Conservation (phyloP, 2,329 filamentous ascomycete genomes). For the Penicillium sp. region DNA sequence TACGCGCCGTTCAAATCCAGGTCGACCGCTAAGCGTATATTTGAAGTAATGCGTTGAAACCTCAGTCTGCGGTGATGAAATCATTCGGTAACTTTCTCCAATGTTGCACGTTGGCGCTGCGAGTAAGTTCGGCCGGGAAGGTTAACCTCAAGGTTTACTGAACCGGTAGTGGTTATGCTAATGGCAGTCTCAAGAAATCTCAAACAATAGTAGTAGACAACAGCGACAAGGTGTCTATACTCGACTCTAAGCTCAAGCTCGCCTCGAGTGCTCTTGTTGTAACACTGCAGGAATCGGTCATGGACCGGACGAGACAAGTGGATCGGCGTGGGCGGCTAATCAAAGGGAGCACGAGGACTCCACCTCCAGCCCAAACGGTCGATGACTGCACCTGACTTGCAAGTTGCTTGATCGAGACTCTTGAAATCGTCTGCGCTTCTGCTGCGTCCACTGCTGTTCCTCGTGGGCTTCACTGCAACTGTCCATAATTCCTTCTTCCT, state of each 20-base stretch:
- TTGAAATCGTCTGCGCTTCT: constrained; percentile 15
- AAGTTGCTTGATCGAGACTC: constrained; percentile 7
- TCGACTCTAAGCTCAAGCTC: neutral
- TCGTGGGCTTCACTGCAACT: constrained; percentile 9
- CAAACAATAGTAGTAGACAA: neutral
- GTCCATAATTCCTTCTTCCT: constrained; percentile 11
- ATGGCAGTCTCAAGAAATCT: neutral
- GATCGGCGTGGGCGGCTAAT: neutral
- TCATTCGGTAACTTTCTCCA: neutral
- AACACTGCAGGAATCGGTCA: neutral
- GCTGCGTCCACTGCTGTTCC: constrained; percentile 4
- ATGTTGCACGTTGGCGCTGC: too few relatives aligned
- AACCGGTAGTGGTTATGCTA: neutral
- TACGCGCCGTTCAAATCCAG: neutral
- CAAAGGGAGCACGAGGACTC: neutral
- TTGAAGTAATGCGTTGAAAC: neutral
- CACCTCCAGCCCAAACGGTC: neutral
- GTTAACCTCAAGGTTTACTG: neutral
- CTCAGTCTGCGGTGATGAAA: neutral
- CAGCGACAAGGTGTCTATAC: neutral
- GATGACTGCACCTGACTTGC: neutral
- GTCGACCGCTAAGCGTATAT: neutral
- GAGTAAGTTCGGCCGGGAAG: neutral
- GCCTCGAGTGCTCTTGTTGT: neutral
- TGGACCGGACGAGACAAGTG: neutral